phyloP scores from a whole-genome alignment of 352 stramenopile species.

The Bremia lactucae region DNA sequence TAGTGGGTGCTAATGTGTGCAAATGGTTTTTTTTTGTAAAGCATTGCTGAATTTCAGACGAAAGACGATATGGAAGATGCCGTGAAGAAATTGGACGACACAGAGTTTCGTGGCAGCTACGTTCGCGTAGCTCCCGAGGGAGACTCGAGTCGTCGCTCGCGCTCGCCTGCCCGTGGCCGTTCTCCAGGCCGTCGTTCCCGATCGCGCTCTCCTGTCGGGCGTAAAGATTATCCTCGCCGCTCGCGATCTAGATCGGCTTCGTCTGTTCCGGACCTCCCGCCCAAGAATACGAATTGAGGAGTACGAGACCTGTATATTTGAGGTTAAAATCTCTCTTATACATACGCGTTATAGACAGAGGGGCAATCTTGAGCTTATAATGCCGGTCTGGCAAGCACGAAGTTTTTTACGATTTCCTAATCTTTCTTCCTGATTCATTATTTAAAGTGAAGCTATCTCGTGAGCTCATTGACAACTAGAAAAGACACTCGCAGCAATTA shows the following conservation, averaged over 20 bases:
- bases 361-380: too few relatives aligned
- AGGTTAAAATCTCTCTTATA: too few relatives aligned
- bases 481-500: too few relatives aligned
- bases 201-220: constrained; percentile 51
- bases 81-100: constrained; percentile 81
- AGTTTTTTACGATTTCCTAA: too few relatives aligned
- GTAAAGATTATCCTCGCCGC: constrained; percentile 49
- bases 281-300: constrained; percentile 74
- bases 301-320: too few relatives aligned
- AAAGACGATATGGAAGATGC: constrained; percentile 80
- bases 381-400: too few relatives aligned
- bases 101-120: constrained; percentile 79
- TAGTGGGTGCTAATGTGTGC: background rate
- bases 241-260: constrained; percentile 62
- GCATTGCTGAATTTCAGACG: constrained; percentile 68
- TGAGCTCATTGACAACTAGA: too few relatives aligned
- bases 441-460: too few relatives aligned
- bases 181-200: constrained; percentile 54
- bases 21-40: constrained; percentile 13
- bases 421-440: too few relatives aligned
- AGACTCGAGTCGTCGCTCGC: constrained; percentile 29
- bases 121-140: constrained; percentile 54
- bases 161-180: constrained; percentile 43
- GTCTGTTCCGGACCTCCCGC: constrained; percentile 39
- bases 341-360: too few relatives aligned